Percentiles rank a stretch among this genome's conserved stretches.
Evolutionary conservation across 169 alveolate genomes (phyloP).

Genomic region (Plasmodium coatneyi): DNA sequence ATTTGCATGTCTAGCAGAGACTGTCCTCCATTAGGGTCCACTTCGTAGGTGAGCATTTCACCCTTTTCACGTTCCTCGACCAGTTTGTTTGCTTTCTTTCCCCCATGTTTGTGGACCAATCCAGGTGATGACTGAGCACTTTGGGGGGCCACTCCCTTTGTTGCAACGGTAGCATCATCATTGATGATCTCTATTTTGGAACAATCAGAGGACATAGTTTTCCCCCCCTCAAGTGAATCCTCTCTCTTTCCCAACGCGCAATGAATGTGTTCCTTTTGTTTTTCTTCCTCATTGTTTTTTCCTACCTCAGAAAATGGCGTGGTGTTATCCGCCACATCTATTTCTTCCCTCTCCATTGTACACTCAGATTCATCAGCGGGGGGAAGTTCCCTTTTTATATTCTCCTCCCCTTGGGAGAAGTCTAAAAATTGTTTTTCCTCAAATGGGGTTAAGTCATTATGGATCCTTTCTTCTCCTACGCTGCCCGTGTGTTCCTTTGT

Average conservation of each 20-base stretch:
- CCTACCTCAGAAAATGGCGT: neutral
- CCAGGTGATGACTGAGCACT: neutral
- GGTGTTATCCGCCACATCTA: neutral
- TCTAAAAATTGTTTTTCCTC: neutral
- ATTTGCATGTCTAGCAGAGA: constrained; percentile 5
- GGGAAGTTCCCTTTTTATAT: neutral
- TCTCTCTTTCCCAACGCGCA: neutral
- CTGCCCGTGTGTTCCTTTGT: neutral
- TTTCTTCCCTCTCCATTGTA: neutral
- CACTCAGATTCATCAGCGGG: neutral
- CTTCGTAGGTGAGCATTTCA: neutral
- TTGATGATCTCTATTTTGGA: neutral
- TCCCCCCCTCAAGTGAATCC: neutral
- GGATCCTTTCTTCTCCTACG: neutral
- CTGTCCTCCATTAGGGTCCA: constrained; percentile 28
- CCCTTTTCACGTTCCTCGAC: neutral
- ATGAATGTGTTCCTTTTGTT: neutral
- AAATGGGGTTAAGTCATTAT: neutral
- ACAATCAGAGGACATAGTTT: neutral
- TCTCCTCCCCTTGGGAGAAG: neutral
- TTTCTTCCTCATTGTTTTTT: neutral
- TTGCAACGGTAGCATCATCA: neutral
- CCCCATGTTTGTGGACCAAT: neutral
- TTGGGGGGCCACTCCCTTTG: neutral
- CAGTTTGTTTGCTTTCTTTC: neutral